Conservation (phyloP, 116 monocot species). For the Posidonia oceanica region DNA sequence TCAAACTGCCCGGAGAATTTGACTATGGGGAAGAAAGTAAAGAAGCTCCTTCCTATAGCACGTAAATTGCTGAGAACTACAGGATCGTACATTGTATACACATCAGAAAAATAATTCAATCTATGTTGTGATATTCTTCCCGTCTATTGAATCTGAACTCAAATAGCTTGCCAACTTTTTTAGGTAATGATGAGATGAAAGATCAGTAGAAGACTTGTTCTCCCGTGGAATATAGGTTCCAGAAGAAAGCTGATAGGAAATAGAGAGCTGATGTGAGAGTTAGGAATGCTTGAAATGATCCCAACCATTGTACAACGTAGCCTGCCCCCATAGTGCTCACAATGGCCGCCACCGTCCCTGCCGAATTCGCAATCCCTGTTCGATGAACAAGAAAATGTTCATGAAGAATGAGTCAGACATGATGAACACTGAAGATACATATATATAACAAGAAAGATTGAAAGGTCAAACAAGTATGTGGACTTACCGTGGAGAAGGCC, state of each 20-base stretch:
- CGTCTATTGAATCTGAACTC: not conserved
- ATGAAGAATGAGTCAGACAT: not conserved
- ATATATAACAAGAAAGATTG: not conserved
- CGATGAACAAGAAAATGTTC: constrained; percentile 1
- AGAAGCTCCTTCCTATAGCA: too few species aligned
- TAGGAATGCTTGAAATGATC: constrained; percentile 89
- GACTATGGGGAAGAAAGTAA: too few species aligned
- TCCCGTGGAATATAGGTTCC: constrained; percentile 59
- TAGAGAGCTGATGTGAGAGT: constrained; percentile 70
- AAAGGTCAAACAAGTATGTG: not conserved
- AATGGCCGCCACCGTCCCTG: constrained; percentile 74
- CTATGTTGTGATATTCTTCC: too few species aligned
- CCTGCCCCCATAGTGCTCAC: constrained; percentile 85
- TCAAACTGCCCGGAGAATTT: too few species aligned
- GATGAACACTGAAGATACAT: not conserved
- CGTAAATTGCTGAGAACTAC: too few species aligned
- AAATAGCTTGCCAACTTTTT: too few species aligned
- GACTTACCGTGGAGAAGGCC: constrained; percentile 78
- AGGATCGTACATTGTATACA: too few species aligned
- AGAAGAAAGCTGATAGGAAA: constrained; percentile 58
- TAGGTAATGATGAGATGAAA: not conserved
- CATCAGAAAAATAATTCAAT: too few species aligned
- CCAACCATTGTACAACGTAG: constrained; percentile 82
- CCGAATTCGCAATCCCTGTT: constrained; percentile 66
- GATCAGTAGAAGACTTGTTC: constrained; percentile 68